Conservation (phyloP, 2,329 filamentous ascomycete species). For the Teratosphaeria destructans region DNA sequence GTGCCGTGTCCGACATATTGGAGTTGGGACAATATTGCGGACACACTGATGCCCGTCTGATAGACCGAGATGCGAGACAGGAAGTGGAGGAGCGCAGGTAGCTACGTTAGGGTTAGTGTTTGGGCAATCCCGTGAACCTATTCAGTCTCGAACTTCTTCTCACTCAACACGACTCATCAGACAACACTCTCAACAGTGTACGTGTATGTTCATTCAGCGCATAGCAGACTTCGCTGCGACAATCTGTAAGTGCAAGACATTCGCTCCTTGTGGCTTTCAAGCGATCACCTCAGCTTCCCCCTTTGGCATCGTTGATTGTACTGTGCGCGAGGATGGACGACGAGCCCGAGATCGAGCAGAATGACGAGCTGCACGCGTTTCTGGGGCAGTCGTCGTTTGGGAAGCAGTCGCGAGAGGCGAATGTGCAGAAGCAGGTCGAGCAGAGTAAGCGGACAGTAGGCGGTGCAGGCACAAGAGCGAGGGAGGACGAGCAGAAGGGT, state of each 20-base stretch:
- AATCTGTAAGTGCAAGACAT: background rate
- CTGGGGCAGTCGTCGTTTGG: constrained; percentile 76
- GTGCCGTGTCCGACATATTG: background rate
- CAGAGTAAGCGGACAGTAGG: constrained; percentile 53
- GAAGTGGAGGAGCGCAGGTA: background rate
- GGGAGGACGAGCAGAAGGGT: constrained; percentile 29
- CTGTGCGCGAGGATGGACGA: constrained; percentile 6
- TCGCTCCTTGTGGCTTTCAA: background rate
- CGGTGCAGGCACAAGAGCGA: constrained; percentile 26
- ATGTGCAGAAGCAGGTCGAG: constrained; percentile 72
- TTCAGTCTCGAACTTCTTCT: background rate
- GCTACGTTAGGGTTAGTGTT: background rate
- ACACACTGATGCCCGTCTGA: background rate
- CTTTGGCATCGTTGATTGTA: background rate
- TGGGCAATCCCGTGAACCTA: background rate
- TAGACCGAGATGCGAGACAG: background rate
- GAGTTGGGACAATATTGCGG: background rate
- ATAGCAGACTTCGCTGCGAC: background rate
- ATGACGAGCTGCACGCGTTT: constrained; percentile 66
- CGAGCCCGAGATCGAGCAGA: constrained; percentile 28
- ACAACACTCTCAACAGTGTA: background rate
- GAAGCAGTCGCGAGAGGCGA: constrained; percentile 62
- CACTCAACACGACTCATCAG: background rate
- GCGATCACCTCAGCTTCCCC: background rate
- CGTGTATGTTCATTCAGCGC: background rate